Evolutionary conservation across 2,329 filamentous ascomycete species (phyloP), one percentile per base, ranked within the genome.

Genomic region (Aspergillus calidoustus): DNA sequence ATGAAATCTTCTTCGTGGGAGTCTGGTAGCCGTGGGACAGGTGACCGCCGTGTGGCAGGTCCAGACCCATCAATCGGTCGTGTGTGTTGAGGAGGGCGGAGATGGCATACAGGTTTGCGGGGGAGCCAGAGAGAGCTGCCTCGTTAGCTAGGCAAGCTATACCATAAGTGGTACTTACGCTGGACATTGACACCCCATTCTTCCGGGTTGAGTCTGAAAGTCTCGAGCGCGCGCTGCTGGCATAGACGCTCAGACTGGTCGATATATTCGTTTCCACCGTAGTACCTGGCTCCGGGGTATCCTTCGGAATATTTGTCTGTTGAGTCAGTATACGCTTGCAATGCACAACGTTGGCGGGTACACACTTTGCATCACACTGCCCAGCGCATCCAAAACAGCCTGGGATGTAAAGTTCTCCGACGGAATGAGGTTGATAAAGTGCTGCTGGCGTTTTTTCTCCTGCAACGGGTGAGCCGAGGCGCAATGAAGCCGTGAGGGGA

Each of bases 111-210:
- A 92, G 81, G 71, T 92, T 91, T 46, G 89, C 89, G 28, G 89
- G 89, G 34, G 88, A 90, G 57, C 89, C 93, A 61, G 92, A 96
- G 46, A 96, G 86, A 62, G 91, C 91, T 93, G 69, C 49, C 53
- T 3, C 23, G 63, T 71, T 63, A 71, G 61, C 30, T 15, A 50
- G 15, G 7, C 41, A 25, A 22, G 31, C 25, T 47, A 11, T 7
- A 30, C 3, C 15, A 6, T 2, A 11, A 57, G 31, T 19, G 13
- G 19, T 22, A 53, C 87, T 71, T 77, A 92, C 91, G 85, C 77
- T 98, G 94, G 25, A 98, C 94, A 72, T 98, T 98, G 74, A 98
- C 94, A 64, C 95, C 94, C 94, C 94, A 98, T 80, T 96, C 88
- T 77, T 91, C 89, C 25, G 90, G 82, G 70, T 93, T 89, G 58